Base-by-base conservation (phyloP, 768 basidiomycete species). In the Nidularia pulvinata region DNA sequence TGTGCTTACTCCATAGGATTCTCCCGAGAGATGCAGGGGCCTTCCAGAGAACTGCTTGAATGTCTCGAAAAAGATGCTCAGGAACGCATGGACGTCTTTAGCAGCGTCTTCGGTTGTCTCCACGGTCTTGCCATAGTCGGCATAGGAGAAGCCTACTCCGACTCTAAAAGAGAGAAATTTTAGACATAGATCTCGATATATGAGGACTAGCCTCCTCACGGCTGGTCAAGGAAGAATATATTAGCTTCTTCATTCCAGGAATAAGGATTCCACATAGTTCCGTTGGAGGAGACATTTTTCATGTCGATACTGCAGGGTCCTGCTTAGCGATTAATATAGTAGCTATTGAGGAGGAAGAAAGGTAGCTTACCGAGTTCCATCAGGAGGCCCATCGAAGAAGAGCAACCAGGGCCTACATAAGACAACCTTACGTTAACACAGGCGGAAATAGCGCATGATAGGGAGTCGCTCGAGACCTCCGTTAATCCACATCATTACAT, bases 91-190 rank as follows among this genome's bases (percentile, higher is more conserved):
- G 37, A 92, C 73, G 60, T 93, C 87, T 56, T 80, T 81, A 4
- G 89, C 87, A 0, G 91, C 91, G n/a, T 85, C 85, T 67, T 93
- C 90, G 0, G 91, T 89, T 0, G 87, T 91, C 53, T 81, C 83
- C 14, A 90, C 74, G 1, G 76, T 82, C 69, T 89, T 82, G 2
- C 84, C 86, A 55, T 78, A 81, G 56, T 89, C 86, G 2, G 85
- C 83, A 54, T 87, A 88, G 1, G 84, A 87, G 64, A 85, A 90
- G 1, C 87, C 88, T 5, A 88, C 87, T 2, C 84, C 85, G 22
- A 86, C 84, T 19, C 84, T 85, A 48, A 11, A 13, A 33, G 55
- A 46, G 34, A 10, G 19, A 5, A 50, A 36, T 9, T 14, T 34
- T 35, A 50, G 35, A 51, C 35, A 39, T n/a, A n/a, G n/a, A n/a